Conservation (phyloP, 805 yeast species). For the Lachancea quebecensis region DNA sequence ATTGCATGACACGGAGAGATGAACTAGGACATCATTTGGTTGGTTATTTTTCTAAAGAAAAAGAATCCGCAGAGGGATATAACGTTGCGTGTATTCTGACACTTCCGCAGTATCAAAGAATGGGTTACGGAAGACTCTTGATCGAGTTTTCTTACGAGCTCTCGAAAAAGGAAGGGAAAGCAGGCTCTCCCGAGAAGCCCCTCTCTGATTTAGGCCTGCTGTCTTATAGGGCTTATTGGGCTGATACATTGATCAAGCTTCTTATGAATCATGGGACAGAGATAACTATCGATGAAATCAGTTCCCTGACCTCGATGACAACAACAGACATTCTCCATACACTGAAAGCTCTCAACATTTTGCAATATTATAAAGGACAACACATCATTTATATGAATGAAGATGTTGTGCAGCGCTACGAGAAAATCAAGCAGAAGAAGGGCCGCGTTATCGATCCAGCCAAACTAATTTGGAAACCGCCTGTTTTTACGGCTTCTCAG, state of each 20-base stretch:
- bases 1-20: slow-evolving; percentile 89
- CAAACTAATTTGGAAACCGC: slow-evolving; percentile 85
- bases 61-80: slow-evolving; percentile 90
- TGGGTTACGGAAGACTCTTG: slow-evolving; percentile 85
- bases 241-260: slow-evolving; percentile 74
- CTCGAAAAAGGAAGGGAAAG: slow-evolving; percentile 79
- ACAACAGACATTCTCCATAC: slow-evolving; percentile 94
- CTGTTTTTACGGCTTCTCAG: slow-evolving; percentile 90
- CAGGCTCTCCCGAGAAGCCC: slow-evolving; percentile 97
- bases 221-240: slow-evolving; percentile 94
- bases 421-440: slow-evolving; percentile 60
- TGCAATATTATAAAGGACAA: slow-evolving; percentile 91
- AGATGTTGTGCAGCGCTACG: slow-evolving; percentile 69
- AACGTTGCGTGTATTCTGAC: slow-evolving; percentile 97
- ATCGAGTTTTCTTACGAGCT: slow-evolving; percentile 92
- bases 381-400: slow-evolving; percentile 84
- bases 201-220: slow-evolving; percentile 88
- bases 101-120: slow-evolving; percentile 91
- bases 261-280: slow-evolving; percentile 60
- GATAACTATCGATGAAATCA: slow-evolving; percentile 84
- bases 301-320: slow-evolving; percentile 85
- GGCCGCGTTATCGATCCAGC: slow-evolving; percentile 59
- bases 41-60: slow-evolving; percentile 95
- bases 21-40: slow-evolving; percentile 91
- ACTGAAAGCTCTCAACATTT: slow-evolving; percentile 80